A percentile compares a stretch with the other conserved stretches of the same genome.
These are phyloP conservation scores for Xylariaceae sp. DNA, from an alignment of 2,329 filamentous ascomycete genomes.

Conservation along the genomic window DNA sequence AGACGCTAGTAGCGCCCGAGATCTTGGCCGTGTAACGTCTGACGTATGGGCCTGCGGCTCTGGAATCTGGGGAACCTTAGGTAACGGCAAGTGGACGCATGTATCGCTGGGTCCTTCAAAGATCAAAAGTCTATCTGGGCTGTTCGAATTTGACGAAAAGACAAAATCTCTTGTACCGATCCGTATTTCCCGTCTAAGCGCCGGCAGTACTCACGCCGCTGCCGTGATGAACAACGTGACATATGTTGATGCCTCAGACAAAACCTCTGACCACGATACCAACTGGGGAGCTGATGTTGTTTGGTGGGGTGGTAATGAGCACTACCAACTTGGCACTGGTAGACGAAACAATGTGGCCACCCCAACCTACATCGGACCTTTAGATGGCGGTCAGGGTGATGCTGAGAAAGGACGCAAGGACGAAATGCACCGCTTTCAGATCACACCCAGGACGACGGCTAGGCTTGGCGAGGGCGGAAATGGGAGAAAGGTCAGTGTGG, in stretches of 20 bases:
- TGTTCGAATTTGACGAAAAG: constrained; percentile 86
- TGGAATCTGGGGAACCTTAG: constrained; percentile 82
- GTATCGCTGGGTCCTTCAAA: constrained; percentile 78
- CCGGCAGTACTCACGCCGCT: constrained; percentile 80
- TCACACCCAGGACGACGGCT: constrained; percentile 77
- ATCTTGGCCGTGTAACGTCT: constrained; percentile 64
- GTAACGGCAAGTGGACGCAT: constrained; percentile 89
- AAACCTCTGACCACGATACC: constrained; percentile 68
- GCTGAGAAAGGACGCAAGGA: constrained; percentile 62
- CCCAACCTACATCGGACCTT: constrained; percentile 78
- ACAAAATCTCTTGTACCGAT: constrained; percentile 75
- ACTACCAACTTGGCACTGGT: constrained; percentile 90
- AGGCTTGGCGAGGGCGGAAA: constrained; percentile 63
- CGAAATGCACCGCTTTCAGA: constrained; percentile 76
- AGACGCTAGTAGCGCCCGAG: constrained; percentile 46
- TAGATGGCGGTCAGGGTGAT: constrained; percentile 67
- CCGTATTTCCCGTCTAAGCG: constrained; percentile 72
- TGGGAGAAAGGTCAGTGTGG: constrained; percentile 74
- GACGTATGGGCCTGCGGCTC: constrained; percentile 89
- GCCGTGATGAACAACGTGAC: constrained; percentile 86
- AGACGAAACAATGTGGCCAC: constrained; percentile 79
- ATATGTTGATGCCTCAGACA: constrained; percentile 60
- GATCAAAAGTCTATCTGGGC: constrained; percentile 79
- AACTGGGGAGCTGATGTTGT: constrained; percentile 90
- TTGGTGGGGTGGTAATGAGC: constrained; percentile 95